Conservation (phyloP, 2,329 filamentous ascomycete genomes). For the Boeremia exigua region DNA sequence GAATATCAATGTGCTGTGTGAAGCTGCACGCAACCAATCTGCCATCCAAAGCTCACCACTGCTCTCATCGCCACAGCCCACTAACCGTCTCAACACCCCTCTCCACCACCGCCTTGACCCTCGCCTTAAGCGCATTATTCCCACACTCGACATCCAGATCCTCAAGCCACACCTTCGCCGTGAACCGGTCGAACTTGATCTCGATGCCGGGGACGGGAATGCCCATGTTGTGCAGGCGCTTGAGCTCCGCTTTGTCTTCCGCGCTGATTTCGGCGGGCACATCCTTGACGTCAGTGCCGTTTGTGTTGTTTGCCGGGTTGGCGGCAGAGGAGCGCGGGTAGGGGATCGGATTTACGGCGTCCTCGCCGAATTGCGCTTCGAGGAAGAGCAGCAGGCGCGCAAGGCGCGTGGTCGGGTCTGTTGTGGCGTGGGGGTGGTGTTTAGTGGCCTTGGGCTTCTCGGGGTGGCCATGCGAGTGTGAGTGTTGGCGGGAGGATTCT, state of each 20-base stretch:
- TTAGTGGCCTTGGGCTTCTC: conserved; percentile 37
- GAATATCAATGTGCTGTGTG: no score
- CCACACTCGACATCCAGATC: conserved; percentile 86
- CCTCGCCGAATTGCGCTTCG: conserved; percentile 90
- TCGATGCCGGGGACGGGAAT: conserved; percentile 90
- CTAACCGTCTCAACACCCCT: conserved; percentile 81
- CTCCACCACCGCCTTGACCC: conserved; percentile 88
- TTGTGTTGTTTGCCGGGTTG: conserved; percentile 21
- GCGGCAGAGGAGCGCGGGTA: conserved; percentile 61
- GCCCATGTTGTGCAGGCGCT: conserved; percentile 79
- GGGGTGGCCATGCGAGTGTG: conserved; percentile 25
- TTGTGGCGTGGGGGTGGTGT: conserved; percentile 74
- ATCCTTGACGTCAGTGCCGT: not conserved
- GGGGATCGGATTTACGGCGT: conserved; percentile 80
- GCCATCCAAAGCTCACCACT: no score
- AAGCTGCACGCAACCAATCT: no score
- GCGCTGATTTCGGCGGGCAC: conserved; percentile 18
- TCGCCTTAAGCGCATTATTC: conserved; percentile 78
- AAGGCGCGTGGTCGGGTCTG: conserved; percentile 77
- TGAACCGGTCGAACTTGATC: conserved; percentile 85
- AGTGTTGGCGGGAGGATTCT: conserved; percentile 48
- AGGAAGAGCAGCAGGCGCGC: conserved; percentile 92
- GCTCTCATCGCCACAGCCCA: conserved; percentile 40
- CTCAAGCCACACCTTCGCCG: conserved; percentile 91
- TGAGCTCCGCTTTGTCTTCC: conserved; percentile 64